Base-by-base conservation (phyloP, 1,139 yeast genomes). In the Suzukiozyma palmioleophila region DNA sequence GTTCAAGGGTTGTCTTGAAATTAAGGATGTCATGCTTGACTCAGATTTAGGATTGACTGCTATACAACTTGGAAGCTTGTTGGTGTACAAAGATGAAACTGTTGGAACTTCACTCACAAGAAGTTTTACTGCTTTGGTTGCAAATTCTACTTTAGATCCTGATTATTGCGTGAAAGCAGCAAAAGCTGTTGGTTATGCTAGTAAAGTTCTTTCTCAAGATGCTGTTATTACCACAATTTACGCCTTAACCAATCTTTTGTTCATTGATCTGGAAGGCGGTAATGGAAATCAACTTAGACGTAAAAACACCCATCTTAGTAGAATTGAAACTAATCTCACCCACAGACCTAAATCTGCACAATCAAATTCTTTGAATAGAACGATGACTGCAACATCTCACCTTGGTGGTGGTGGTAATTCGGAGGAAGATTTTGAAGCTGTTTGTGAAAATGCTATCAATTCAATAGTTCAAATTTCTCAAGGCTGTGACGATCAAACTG, bases 181-280 rank as follows among this genome's bases (percentile, higher is more conserved):
- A 4, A 59, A 59, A 43, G 57, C 69, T 44, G 69, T 72, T 39
- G 76, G 77, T 3, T 50, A 65, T 45, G 75, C 76, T 21, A 59
- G 72, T 47, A 72, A 66, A 45, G 66, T 67, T 13, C 58, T 78
- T 39, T 69, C 85, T 18, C 94, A 88, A 54, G 97, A 89, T 57
- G 80, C 87, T 0, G 81, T 85, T 14, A 87, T 89, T 10, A 84
- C 96, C n/a, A 77, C 92, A 1, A 81, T 92, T 41, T 92, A 92
- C 58, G 83, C 95, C 0, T 70, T 90, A 48, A 79, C 87, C 21
- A 92, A 92, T 57, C 65, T 85, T 51, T 64, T 92, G 28, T 75
- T 82, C 36, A 77, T 78, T 13, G 80, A 79, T 10, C 73, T 70
- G 42, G 74, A 66, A 49, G 62, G 62, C 4, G 31, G 28, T 3